Evolutionary conservation across 805 yeast genomes (phyloP), one percentile per base, ranked within the genome.

Genomic region (Zygosaccharomyces bailii): DNA sequence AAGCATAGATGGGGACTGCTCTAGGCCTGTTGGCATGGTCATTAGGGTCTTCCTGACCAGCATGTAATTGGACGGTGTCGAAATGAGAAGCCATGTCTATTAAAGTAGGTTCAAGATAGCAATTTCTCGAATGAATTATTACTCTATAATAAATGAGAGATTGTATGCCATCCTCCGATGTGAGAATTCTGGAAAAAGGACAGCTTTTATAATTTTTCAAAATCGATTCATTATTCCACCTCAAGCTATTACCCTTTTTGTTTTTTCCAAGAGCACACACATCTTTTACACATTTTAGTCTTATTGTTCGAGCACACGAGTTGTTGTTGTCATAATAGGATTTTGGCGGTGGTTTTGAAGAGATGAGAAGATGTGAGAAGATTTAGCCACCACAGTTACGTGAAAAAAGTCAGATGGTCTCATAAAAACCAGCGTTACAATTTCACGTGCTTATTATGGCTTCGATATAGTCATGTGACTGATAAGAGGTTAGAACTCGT

Each of bases 1-100:
- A 80, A 35, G 97, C 91, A 65, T 86, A 90, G 63, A 91, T 86
- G 46, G 98, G 97, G 25, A 86, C 89, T 8, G 97, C 96, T 65
- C 97, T 79, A 44, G 96, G 77, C 46, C 82, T 74, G 65, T 77
- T 75, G 10, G 81, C 72, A 49, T 76, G 73, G 49, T 69, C 73
- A 33, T 78, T 71, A 25, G 75, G 71, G 55, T 86, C 90, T 49
- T 74, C 75, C 71, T 89, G 96, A 53, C 99, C 99, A 43, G 96
- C 96, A 69, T 91, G 98, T 56, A 91, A 78, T 73, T 91, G 96
- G 46, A 86, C 74, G 23, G 96, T 90, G 59, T 90, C 96, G 59
- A 87, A 88, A 60, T 84, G 90, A 27, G 82, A 76, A 30, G 81
- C 79, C 66, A 70, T 68, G 45, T 45, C 59, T 45, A 13, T 18